Evolutionary conservation across 768 basidiomycete species (phyloP).

Genomic region (Collybiopsis confluens): DNA sequence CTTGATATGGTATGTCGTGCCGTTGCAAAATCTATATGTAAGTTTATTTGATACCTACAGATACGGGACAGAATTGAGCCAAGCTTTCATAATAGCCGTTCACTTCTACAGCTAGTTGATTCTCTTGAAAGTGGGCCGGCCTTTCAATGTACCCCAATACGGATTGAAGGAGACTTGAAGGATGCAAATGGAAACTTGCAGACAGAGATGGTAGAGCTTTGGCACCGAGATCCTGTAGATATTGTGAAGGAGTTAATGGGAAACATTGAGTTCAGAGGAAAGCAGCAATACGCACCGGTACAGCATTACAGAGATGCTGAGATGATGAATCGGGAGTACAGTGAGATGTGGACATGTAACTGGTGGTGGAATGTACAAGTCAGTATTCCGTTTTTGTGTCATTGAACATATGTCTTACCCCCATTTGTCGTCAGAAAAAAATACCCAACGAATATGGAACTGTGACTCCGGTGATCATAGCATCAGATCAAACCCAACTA

Average conservation of each 20-base stretch:
- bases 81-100: conserved; percentile 17
- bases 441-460: conserved; percentile 11
- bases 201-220: conserved; percentile 19
- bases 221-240: conserved; percentile 21
- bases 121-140: conserved; percentile 14
- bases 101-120: conserved; percentile 19
- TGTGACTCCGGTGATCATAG: conserved; percentile 24
- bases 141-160: conserved; percentile 19
- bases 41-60: no score
- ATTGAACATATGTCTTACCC: background rate
- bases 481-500: conserved; percentile 29
- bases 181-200: conserved; percentile 10
- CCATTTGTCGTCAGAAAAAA: background rate
- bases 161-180: conserved; percentile 15
- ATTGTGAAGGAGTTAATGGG: conserved; percentile 20
- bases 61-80: background rate
- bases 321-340: background rate
- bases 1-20: conserved; percentile 19
- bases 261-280: conserved; percentile 20
- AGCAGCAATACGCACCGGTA: conserved; percentile 20
- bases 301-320: conserved; percentile 7
- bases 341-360: conserved; percentile 5
- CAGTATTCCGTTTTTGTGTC: conserved; percentile 1
- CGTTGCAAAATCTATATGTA: background rate
- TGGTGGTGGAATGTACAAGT: conserved; percentile 15